Evolutionary conservation across 1,284 basidiomycete species (phyloP).

Genomic region (Abortiporus biennis): DNA sequence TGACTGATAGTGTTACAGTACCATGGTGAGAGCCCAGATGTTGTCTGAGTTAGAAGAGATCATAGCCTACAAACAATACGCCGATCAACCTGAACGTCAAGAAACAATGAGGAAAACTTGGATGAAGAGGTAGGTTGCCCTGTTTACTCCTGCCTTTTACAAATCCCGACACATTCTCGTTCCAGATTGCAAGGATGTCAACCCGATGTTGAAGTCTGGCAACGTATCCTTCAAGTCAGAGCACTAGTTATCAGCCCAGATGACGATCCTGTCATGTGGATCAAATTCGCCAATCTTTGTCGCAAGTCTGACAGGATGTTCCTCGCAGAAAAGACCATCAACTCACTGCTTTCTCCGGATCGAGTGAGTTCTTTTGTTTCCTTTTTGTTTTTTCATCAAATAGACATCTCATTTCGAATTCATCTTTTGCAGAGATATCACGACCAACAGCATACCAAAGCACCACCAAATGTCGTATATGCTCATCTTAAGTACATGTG

Average conservation of each 20-base stretch:
- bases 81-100: conserved; percentile 91
- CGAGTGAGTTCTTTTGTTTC: conserved; percentile 32
- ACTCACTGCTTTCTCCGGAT: conserved; percentile 76
- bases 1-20: conserved; percentile 40
- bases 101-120: conserved; percentile 85
- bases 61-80: conserved; percentile 91
- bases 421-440: conserved; percentile 17
- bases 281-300: conserved; percentile 87
- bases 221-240: conserved; percentile 93
- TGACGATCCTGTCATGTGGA: conserved; percentile 98
- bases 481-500: conserved; percentile 97
- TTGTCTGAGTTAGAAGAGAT: conserved; percentile 98
- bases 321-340: conserved; percentile 96
- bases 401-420: neutral
- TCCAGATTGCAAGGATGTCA: conserved; percentile 90
- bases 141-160: neutral
- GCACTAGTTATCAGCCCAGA: conserved; percentile 91
- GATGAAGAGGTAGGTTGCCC: conserved; percentile 74
- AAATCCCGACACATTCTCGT: conserved; percentile 14
- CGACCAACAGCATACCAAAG: conserved; percentile 58
- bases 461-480: conserved; percentile 95
- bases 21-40: conserved; percentile 98
- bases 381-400: neutral
- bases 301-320: conserved; percentile 83
- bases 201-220: conserved; percentile 99